Base-by-base conservation (phyloP, 345 rosid genomes). In the Sisymbrium altissimum region DNA sequence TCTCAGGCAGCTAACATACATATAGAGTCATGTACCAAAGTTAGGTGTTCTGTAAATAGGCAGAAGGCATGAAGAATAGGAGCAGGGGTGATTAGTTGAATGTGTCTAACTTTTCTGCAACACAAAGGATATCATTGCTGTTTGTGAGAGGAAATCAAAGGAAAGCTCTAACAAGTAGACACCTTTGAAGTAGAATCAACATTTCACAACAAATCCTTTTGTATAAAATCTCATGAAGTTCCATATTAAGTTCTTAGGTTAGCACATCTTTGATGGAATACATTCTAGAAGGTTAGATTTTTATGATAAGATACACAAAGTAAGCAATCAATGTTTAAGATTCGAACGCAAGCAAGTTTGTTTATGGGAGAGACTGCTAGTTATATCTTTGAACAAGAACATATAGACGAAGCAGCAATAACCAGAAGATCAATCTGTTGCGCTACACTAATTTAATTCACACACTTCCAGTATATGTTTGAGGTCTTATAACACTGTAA, bases 141-240 rank as follows among this genome's bases (percentile, higher is more conserved):
- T 84, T 89, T 66, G 88, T 79, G 9, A 88, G 76, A 7, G 90
- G 90, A n/a, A n/a, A n/a, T n/a, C n/a, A n/a, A n/a, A n/a, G n/a
- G n/a, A n/a, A n/a, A n/a, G n/a, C n/a, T 15, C 75, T 33, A 21
- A 54, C 75, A 58, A 91, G 83, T 9, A 91, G 73, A 23, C 93
- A 86, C 63, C 88, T 89, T 18, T 35, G 44, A 58, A 19, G 44
- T 35, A 56, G 14, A 56, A 15, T 30, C 38, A 27, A 27, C 36
- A 30, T 21, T 41, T 17, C 18, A 25, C 52, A 63, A 25, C 19
- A 62, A 23, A 43, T 40, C 14, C 67, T 7, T n/a, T 32, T 30
- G 33, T 30, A 30, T 30, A 30, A 30, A 30, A 30, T 60, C 27
- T 60, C 46, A 4, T 60, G 14, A 0, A 38, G 29, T 14, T 39